Base-by-base conservation (phyloP, 2,329 filamentous ascomycete genomes). In the Chaetoscypha palmicola region DNA sequence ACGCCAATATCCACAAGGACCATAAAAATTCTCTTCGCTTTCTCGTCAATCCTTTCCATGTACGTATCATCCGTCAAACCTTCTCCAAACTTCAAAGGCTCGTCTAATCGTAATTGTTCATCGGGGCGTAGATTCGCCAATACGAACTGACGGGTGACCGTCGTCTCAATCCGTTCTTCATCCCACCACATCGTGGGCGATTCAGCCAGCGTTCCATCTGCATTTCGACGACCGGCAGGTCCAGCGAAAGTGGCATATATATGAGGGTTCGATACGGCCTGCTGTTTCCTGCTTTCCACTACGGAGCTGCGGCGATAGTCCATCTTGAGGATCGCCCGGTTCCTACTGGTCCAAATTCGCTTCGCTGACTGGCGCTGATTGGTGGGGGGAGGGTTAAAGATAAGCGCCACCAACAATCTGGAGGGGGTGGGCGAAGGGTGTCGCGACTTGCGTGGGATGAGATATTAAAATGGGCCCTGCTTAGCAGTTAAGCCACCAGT, bases 41-140 rank as follows among this genome's bases (percentile, higher is more conserved):
- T 81, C 43, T 76, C 68, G 36, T 83, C 66, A 45, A 89, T 86
- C 81, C 83, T 87, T 59, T 88, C 83, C 69, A 83, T 80, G 60
- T 89, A 89, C 1, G 83, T 87, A 50, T 81, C 76, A 61, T 86
- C 79, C 3, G 83, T 87, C 45, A 77, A 60, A 16, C 77, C 63
- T 43, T 77, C 77, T 22, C 83, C 83, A 61, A 86, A 87, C 10
- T 70, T 75, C 36, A 86, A 67, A 7, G 77, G 77, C 31, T 68
- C 68, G 56, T 83, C 74, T 36, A 90, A 66, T 42, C 75, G 75
- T 43, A 73, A 69, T 52, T 78, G 70, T 62, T 85, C 81, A 48
- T 78, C 71, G 31, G 77, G 73, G 37, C 75, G 68, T 32, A 89
- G 69, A 46, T 83, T 76, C 31, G 76, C 76, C 39, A 74, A 71